Evolutionary conservation across 1,284 basidiomycete species (phyloP).

Genomic region (Ustilago hordei): DNA sequence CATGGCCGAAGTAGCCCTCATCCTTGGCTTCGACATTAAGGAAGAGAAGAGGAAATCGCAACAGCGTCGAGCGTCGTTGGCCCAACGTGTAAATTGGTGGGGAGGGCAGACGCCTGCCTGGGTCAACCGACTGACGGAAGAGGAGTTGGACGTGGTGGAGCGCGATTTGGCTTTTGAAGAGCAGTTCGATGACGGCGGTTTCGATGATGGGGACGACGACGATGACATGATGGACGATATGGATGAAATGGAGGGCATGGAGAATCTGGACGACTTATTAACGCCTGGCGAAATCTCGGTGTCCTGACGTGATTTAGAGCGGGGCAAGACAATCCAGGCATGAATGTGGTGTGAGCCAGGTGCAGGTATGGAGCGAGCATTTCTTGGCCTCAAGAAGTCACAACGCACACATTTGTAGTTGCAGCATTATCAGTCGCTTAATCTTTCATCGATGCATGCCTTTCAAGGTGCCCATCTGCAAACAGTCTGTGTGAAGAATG

Average conservation of each 20-base stretch:
- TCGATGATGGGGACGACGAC: conserved; percentile 6
- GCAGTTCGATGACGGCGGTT: conserved; percentile 5
- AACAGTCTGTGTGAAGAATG: background rate
- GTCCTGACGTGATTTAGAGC: background rate
- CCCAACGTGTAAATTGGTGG: conserved; percentile 8
- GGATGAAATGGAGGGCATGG: background rate
- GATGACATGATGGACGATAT: conserved; percentile 1
- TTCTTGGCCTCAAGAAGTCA: background rate
- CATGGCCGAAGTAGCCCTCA: conserved; percentile 43
- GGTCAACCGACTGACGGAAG: conserved; percentile 3
- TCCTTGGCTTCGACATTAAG: conserved; percentile 47
- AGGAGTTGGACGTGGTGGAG: conserved; percentile 22
- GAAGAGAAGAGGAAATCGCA: conserved; percentile 35
- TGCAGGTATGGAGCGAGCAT: background rate
- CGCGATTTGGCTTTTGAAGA: conserved; percentile 17
- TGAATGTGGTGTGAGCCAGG: background rate
- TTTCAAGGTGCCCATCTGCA: background rate
- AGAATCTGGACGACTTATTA: background rate
- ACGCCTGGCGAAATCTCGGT: background rate
- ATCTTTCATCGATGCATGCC: background rate
- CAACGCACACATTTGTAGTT: background rate
- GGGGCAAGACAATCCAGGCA: background rate
- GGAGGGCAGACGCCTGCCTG: background rate
- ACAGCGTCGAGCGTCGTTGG: conserved; percentile 21
- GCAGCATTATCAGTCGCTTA: background rate